Evolutionary conservation across 148 eudicot genomes (phyloP).

Genomic region (Persicaria tinctoria): DNA sequence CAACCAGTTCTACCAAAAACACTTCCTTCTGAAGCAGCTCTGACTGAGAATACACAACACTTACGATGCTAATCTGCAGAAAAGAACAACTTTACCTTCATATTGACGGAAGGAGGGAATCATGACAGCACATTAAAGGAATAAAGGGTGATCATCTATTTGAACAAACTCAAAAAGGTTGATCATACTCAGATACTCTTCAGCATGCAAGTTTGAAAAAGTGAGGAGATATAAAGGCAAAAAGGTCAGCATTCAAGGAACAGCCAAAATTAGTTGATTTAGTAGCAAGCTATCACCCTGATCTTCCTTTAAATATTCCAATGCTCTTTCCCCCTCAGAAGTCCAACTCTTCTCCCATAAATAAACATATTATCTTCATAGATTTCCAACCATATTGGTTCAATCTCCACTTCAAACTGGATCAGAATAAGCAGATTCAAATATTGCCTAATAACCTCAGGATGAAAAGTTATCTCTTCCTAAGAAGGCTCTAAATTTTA

Average conservation of each 20-base stretch:
- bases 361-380: background rate
- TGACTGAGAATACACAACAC: conserved; percentile 93
- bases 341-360: background rate
- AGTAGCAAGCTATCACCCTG: background rate
- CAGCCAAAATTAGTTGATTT: background rate
- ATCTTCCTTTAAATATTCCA: background rate
- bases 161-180: background rate
- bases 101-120: background rate
- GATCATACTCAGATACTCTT: background rate
- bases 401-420: background rate
- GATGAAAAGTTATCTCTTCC: background rate
- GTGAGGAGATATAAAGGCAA: background rate
- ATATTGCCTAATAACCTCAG: background rate
- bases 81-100: background rate
- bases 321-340: background rate
- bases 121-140: background rate
- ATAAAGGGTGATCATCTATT: background rate
- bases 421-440: background rate
- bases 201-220: background rate
- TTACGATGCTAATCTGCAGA: conserved; percentile 61
- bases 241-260: background rate
- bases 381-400: background rate
- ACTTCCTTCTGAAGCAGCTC: conserved; percentile 96
- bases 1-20: conserved; percentile 80
- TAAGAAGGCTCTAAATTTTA: background rate